Evolutionary conservation across 257 asterid species (phyloP).

Genomic region (Solanum paucissectum): DNA sequence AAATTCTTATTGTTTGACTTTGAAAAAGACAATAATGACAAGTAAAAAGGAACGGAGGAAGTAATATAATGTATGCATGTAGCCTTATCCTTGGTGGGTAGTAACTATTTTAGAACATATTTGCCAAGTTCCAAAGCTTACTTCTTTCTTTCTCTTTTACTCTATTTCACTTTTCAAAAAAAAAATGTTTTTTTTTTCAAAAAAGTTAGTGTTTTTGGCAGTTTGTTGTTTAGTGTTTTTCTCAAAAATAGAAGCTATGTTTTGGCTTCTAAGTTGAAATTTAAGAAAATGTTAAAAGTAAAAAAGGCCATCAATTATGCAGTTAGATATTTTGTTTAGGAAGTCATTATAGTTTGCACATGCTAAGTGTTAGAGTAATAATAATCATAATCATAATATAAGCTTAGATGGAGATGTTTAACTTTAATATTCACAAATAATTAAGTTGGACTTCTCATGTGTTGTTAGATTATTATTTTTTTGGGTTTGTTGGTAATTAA

Average conservation of each 20-base stretch:
- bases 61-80: not conserved
- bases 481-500: constrained; percentile 12
- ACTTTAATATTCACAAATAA: not conserved
- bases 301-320: not conserved
- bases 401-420: constrained; percentile 14
- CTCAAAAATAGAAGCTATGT: not conserved
- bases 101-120: not conserved
- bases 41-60: not conserved
- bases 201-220: not conserved
- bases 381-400: not conserved
- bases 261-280: not conserved
- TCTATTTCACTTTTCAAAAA: not conserved
- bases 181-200: not conserved
- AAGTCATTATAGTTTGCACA: not conserved
- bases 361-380: not conserved
- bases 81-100: constrained; percentile 11
- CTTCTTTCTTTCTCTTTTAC: not conserved
- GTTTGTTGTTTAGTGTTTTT: not conserved
- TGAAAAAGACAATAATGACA: no score
- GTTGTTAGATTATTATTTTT: constrained; percentile 3
- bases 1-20: no score
- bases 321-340: not conserved
- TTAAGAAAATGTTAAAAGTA: not conserved
- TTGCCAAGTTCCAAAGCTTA: not conserved
- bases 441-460: not conserved